Evolutionary conservation across 2,329 filamentous ascomycete species (phyloP).

Genomic region (Teratosphaeria destructans): DNA sequence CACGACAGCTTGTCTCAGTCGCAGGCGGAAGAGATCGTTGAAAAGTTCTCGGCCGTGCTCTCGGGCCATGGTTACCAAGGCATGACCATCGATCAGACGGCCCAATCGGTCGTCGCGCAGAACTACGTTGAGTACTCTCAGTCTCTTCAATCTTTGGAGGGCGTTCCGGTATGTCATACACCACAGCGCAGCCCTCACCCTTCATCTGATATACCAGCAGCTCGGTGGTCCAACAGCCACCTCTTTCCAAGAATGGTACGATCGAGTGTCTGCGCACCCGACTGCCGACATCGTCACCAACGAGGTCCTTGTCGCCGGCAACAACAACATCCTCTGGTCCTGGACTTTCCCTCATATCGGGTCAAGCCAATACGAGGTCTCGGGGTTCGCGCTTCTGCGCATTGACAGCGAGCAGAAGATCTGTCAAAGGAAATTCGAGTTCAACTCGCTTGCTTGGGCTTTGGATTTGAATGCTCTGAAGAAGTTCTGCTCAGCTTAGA

Average conservation of each 20-base stretch:
- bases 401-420: conserved; percentile 5
- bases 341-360: conserved; percentile 3
- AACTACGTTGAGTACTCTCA: conserved; percentile 6
- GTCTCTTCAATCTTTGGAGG: conserved; percentile 2
- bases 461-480: not conserved
- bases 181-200: not conserved
- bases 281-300: conserved; percentile 3
- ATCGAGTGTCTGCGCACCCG: conserved; percentile 1
- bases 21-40: conserved; percentile 2
- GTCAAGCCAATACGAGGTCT: conserved; percentile 1
- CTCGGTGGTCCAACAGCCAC: conserved; percentile 2
- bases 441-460: conserved; percentile 9
- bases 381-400: conserved; percentile 5
- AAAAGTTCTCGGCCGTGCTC: conserved; percentile 3
- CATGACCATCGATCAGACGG: conserved; percentile 1
- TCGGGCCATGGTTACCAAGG: not conserved
- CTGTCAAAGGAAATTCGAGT: conserved; percentile 5
- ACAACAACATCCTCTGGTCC: conserved; percentile 6
- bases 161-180: conserved; percentile 1
- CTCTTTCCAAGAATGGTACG: conserved; percentile 2
- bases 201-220: not conserved
- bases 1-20: conserved; percentile 1
- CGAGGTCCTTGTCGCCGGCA: conserved; percentile 2
- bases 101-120: conserved; percentile 2
- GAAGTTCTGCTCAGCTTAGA: not conserved